Conservation (phyloP, 352 stramenopile species). For the Pythium phragmitis region DNA sequence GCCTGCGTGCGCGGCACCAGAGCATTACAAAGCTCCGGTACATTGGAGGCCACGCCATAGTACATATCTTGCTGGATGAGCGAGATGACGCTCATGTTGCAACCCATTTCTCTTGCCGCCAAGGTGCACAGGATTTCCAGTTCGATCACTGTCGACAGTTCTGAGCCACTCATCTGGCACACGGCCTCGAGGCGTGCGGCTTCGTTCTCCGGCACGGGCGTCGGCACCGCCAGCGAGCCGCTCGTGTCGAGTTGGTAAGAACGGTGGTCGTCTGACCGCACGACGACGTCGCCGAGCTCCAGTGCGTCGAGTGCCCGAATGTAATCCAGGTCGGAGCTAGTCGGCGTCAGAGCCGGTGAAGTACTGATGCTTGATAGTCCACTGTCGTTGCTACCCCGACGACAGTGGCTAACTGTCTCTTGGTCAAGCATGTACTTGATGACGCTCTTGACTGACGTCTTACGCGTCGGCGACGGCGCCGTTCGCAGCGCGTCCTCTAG, state of each 20-base stretch:
- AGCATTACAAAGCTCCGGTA: slow-evolving; percentile 26
- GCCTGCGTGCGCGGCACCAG: slow-evolving; percentile 42
- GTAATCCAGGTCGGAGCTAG: slow-evolving; percentile 3
- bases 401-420: not conserved
- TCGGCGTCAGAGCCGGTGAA: slow-evolving; percentile 27
- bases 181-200: slow-evolving; percentile 43
- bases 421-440: slow-evolving; percentile 48
- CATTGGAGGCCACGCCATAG: slow-evolving; percentile 45
- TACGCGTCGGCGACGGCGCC: slow-evolving; percentile 33
- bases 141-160: slow-evolving; percentile 46
- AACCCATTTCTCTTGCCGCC: slow-evolving; percentile 42
- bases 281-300: not conserved
- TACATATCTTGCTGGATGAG: slow-evolving; percentile 44
- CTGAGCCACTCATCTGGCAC: slow-evolving; percentile 32
- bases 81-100: slow-evolving; percentile 50
- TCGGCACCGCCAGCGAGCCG: slow-evolving; percentile 33
- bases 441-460: slow-evolving; percentile 41
- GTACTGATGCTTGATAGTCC: not conserved
- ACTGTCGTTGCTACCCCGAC: slow-evolving; percentile 1
- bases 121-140: slow-evolving; percentile 62
- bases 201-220: slow-evolving; percentile 42
- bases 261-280: slow-evolving; percentile 10
- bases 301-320: slow-evolving; percentile 6
- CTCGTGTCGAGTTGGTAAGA: slow-evolving; percentile 36
- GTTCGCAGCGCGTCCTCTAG: slow-evolving; percentile 40